Base-by-base conservation (phyloP, 805 yeast genomes). In the Candida schatavii region DNA sequence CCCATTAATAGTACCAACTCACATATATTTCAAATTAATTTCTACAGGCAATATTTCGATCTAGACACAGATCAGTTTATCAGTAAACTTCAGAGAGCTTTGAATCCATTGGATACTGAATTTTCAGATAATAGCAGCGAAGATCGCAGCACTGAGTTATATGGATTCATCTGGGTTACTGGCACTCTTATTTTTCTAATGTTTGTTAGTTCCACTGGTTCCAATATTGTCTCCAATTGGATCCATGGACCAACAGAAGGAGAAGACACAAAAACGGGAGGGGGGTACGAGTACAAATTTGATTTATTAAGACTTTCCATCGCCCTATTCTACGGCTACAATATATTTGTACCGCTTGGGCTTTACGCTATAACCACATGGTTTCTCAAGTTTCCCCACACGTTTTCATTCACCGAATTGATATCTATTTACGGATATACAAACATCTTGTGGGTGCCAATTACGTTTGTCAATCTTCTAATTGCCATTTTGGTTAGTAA, bases 121-220 rank as follows among this genome's bases (percentile, higher is more conserved):
- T 53, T 58, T 17, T 54, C 48, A 11, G 51, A 40, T 2, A 33
- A 41, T 1, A 50, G 53, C 14, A 55, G 52, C 5, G 68, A 60
- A 26, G 68, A 70, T 35, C 71, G 71, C 30, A 69, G 71, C 13
- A 56, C 64, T 1, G 98, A 90, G 54, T 64, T 90, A 40, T 91
- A 88, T 59, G 97, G 97, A 0, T 85, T 95, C 5, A 68, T 88
- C 15, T 90, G 98, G 98, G 81, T 90, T 34, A 85, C 91, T 10
- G 88, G 89, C 0, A 84, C 96, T 0, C 77, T 88, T 38, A 79
- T 87, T 1, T 78, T 86, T 48, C 67, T 83, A 25, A 70, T 87
- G 58, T 89, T 89, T 63, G 81, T 88, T 44, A 75, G 89, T 35
- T 77, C 85, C 27, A 83, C 95, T 0, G 74, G 86, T 17, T 77